phyloP scores from a whole-genome alignment of 2,329 filamentous ascomycete genomes.

The Sporothrix pseudoabietina region DNA sequence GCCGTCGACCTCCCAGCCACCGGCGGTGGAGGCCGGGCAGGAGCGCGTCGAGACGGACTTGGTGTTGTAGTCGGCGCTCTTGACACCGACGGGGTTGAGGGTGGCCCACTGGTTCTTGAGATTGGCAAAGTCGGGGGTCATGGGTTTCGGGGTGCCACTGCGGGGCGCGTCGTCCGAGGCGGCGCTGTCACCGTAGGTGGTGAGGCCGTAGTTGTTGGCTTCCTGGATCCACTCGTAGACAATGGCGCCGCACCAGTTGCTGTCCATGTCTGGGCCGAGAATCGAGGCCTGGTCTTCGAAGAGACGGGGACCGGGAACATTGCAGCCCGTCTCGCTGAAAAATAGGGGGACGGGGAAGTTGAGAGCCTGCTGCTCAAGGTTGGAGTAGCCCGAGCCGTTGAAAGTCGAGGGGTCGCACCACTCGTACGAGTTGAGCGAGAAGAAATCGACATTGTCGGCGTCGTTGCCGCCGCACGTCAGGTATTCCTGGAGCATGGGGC shows the following conservation, averaged over 20 bases:
- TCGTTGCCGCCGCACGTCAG: constrained; percentile 74
- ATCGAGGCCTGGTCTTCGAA: constrained; percentile 77
- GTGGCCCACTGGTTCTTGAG: constrained; percentile 76
- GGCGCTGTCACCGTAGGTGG: constrained; percentile 68
- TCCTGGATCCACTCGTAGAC: constrained; percentile 92
- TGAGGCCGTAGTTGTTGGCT: constrained; percentile 77
- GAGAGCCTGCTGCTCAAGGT: constrained; percentile 66
- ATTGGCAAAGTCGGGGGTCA: constrained; percentile 76
- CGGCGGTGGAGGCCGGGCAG: constrained; percentile 70
- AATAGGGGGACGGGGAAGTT: constrained; percentile 82
- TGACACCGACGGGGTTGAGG: constrained; percentile 68
- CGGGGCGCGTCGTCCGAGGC: constrained; percentile 68
- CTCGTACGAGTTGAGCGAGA: constrained; percentile 81
- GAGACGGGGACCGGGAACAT: constrained; percentile 60
- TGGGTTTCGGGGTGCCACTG: constrained; percentile 71
- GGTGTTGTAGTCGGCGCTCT: constrained; percentile 65
- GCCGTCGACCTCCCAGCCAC: constrained; percentile 73
- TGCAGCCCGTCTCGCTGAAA: constrained; percentile 89
- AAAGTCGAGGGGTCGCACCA: constrained; percentile 69
- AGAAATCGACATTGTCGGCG: constrained; percentile 77
- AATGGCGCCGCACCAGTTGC: constrained; percentile 73
- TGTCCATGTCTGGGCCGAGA: constrained; percentile 71
- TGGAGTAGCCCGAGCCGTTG: constrained; percentile 66
- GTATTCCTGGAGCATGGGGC: constrained; percentile 67
- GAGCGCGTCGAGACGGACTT: constrained; percentile 61